Evolutionary conservation across 305 asterid species (phyloP), one percentile per base, ranked within the genome.

Genomic region (Petunia hybrid): DNA sequence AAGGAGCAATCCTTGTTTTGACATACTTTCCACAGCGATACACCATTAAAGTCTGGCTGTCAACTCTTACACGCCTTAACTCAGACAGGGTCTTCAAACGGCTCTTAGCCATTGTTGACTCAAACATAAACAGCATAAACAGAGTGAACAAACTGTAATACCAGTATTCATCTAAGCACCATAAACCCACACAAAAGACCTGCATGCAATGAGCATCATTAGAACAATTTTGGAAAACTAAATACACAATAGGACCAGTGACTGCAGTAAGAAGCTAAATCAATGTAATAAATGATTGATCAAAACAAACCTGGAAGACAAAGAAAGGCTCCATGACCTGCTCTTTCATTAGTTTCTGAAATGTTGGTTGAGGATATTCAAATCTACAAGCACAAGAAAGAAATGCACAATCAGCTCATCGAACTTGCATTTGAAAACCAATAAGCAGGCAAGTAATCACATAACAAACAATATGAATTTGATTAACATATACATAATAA

Each of bases 11-110:
- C 63, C 35, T 74, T 13, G 63, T 51, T 14, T 74, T 67, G 38
- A 89, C 99, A 86, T 94, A 95, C 99, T 94, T 96, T 85, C 99
- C 99, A 85, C 97, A 87, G 10, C 99, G 98, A 88, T 96, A 90
- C 82, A 92, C 98, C 97, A 89, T 91, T 90, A 96, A 79, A 39
- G 83, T 91, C 88, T 94, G 98, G 86, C 85, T 94, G 83, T 96
- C 99, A 86, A 96, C 98, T 85, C 90, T 92, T 73, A 96, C 99
- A 63, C 99, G 98, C 82, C 99, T 91, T 76, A 94, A 98, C 89
- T 96, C 99, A 46, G 94, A 79, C 51, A 96, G 86, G 83, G 99
- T 96, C 91, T 92, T 94, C 86, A 96, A 82, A 60, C 97, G 99
- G 87, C 98, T 92, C 84, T 95, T 94, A 2, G 98, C 98, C 99